These are phyloP conservation scores for Kwoniella dendrophila DNA, from an alignment of 768 basidiomycete species.

Conservation along the genomic window DNA sequence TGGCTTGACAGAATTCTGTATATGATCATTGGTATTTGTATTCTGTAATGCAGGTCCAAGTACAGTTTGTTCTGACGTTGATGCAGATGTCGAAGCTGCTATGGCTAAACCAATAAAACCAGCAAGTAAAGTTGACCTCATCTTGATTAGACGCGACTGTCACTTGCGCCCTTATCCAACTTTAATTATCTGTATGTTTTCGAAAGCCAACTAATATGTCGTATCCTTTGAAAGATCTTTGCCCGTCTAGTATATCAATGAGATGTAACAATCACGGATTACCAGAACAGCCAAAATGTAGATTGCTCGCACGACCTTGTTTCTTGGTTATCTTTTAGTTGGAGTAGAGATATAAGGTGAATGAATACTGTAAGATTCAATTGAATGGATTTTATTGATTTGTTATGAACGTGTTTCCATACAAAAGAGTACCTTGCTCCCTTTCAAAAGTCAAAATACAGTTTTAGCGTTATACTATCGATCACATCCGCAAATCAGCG, in stretches of 20 bases:
- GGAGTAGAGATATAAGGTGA: neutral
- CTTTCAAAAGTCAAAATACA: neutral
- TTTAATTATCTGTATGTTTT: too few species aligned
- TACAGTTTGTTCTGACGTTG: neutral
- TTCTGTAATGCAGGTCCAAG: neutral
- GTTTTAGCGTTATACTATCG: neutral
- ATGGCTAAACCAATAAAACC: slow-evolving; percentile 3
- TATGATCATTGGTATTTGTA: neutral
- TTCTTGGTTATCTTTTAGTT: neutral
- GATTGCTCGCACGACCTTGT: too few species aligned
- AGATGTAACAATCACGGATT: too few species aligned
- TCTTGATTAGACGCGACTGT: too few species aligned
- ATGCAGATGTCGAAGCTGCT: neutral
- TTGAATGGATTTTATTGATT: neutral
- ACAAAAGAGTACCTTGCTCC: neutral
- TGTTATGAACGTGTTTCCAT: slow-evolving; percentile 5
- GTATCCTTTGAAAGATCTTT: too few species aligned
- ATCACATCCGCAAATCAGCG: neutral
- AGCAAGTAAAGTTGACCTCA: slow-evolving; percentile 10
- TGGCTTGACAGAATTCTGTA: neutral
- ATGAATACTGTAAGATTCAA: slow-evolving; percentile 2
- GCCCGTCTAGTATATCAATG: too few species aligned
- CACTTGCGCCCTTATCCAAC: too few species aligned
- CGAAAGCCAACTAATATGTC: too few species aligned
- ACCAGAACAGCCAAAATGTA: too few species aligned